Evolutionary conservation across 139 green algal genomes (phyloP).

Genomic region (Eudorina sp.): DNA sequence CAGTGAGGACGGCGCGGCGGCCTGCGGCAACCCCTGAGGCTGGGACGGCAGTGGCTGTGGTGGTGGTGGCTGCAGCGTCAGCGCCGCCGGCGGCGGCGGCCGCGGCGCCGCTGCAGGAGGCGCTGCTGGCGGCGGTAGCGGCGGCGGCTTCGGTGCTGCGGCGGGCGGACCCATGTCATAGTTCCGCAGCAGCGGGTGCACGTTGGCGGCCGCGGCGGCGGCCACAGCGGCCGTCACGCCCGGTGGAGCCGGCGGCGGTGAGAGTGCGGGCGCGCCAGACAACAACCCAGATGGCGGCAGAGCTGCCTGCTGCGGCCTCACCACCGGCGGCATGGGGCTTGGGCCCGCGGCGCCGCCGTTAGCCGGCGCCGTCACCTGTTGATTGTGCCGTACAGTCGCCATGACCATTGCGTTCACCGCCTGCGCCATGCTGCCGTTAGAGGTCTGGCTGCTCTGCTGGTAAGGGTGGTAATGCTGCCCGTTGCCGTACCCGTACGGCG

Average conservation of each 20-base stretch:
- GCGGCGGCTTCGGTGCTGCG: background rate
- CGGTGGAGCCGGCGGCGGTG: background rate
- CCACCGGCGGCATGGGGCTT: too few species aligned
- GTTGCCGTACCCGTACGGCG: background rate
- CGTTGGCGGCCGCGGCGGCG: background rate
- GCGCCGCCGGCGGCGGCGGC: background rate
- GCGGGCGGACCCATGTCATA: background rate
- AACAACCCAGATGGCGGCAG: constrained; percentile 5
- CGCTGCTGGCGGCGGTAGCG: background rate
- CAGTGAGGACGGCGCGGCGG: background rate
- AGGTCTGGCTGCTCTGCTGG: constrained; percentile 23
- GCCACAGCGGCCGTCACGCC: background rate
- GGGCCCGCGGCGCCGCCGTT: background rate
- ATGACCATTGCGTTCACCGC: background rate
- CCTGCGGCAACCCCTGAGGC: background rate
- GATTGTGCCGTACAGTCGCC: background rate
- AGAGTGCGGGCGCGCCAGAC: background rate
- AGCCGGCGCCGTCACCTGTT: background rate
- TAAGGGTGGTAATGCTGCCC: background rate
- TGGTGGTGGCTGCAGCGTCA: background rate
- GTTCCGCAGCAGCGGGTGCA: background rate
- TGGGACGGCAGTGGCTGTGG: background rate
- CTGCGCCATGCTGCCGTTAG: constrained; percentile 22
- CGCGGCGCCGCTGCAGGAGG: background rate
- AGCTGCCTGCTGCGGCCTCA: background rate